Conservation (phyloP, 2,329 filamentous ascomycete species). For the Moelleriella libera region DNA sequence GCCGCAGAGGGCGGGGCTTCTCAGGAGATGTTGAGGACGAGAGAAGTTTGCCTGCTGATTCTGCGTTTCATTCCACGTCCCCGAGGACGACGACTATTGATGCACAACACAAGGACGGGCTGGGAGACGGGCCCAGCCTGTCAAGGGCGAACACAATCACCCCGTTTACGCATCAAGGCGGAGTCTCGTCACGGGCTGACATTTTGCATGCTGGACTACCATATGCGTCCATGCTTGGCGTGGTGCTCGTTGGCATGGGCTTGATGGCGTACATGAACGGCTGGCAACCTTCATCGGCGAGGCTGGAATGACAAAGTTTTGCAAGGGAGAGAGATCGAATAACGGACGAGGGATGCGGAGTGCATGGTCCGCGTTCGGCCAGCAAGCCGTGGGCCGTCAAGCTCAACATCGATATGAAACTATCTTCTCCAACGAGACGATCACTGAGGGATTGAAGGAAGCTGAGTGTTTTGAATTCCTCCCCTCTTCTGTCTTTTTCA, state of each 20-base stretch:
- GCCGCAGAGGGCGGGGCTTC: slow-evolving; percentile 1
- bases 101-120: slow-evolving; percentile 14
- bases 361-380: background rate
- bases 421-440: background rate
- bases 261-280: slow-evolving; percentile 80
- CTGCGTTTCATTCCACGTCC: too few relatives aligned
- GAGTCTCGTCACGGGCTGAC: slow-evolving; percentile 26
- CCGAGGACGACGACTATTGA: too few relatives aligned
- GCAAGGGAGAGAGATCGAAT: too few relatives aligned
- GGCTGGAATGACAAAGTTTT: slow-evolving; percentile 15
- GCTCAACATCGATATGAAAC: background rate
- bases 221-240: slow-evolving; percentile 70
- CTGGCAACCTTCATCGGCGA: slow-evolving; percentile 42
- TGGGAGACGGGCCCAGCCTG: slow-evolving; percentile 25
- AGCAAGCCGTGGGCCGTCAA: background rate
- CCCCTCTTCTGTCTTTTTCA: too few relatives aligned
- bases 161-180: slow-evolving; percentile 24
- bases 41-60: too few relatives aligned
- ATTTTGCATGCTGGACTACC: slow-evolving; percentile 43
- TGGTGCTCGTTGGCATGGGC: slow-evolving; percentile 68
- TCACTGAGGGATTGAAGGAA: background rate
- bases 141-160: slow-evolving; percentile 37
- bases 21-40: slow-evolving; percentile 2
- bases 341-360: too few relatives aligned
- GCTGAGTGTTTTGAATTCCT: too few relatives aligned